Base-by-base conservation (phyloP, 257 asterid species). In the Jacaranda mimosifolia region DNA sequence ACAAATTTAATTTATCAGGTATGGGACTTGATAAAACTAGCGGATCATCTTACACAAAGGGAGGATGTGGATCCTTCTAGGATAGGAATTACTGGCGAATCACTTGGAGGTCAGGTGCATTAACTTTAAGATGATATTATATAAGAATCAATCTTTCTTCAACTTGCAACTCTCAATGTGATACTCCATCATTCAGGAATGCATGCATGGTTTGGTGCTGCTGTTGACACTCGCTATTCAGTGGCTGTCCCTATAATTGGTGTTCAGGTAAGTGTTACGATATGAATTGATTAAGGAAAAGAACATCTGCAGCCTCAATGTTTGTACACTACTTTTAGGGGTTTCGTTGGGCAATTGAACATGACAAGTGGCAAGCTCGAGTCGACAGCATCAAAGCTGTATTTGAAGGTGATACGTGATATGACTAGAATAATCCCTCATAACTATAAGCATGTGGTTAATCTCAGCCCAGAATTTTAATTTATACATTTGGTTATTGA, bases 151-250 rank as follows among this genome's bases (percentile, higher is more conserved):
- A 74, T 72, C 42, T 71, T 57, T 60, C 73, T 57, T 68, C 80
- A n/a, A 46, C 36, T 49, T 68, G 49, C 75, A 72, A 21, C 45
- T 68, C 43, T 79, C n/a, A 64, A 35, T 52, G 36, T 46, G 39
- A 52, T 62, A 51, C 68, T 83, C 75, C 59, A n/a, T 67, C 73
- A 46, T 77, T 78, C 80, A 95, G 99, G 99, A 80, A 95, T 95
- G 99, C 99, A 95, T 79, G 97, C 99, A 36, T 93, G 97, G 99
- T 86, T 93, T 86, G 99, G 88, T 42, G 98, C 96, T 13, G 89
- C 91, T 81, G 92, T 70, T 59, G 99, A 95, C 73, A 83, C 96
- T 77, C 97, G 97, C 68, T 95, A 90, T 83, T 62, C 97, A 19
- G 97, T 93, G 80, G 98, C 76, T 83, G 99, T 80, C 69, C 97